Conservation (phyloP, 352 stramenopile genomes). For the Globisporangium alternatum region DNA sequence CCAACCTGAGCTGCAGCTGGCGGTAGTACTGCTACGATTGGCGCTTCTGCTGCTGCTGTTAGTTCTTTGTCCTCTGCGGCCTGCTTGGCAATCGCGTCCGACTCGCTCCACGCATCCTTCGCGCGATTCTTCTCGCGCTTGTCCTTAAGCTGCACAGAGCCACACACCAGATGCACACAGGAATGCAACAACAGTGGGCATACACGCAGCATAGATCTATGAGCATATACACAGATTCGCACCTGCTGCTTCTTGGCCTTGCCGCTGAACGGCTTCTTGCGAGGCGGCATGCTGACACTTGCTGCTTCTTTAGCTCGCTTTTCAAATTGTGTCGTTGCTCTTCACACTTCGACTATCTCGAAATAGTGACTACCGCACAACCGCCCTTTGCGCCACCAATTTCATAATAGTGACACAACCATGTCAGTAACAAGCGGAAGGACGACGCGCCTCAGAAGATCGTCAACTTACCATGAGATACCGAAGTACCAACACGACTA, state of each 20-base stretch:
- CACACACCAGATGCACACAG: background rate
- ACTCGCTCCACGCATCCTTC: conserved; percentile 23
- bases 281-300: conserved; percentile 24
- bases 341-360: background rate
- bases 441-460: too few species aligned
- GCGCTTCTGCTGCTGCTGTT: background rate
- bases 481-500: too few species aligned
- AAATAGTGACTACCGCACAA: background rate
- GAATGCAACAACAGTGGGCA: background rate
- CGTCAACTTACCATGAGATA: too few species aligned
- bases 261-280: conserved; percentile 83
- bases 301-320: background rate
- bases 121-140: conserved; percentile 68
- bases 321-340: background rate
- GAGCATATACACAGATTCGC: background rate
- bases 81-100: conserved; percentile 15
- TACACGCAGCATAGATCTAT: too few species aligned
- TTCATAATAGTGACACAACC: background rate
- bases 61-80: conserved; percentile 17
- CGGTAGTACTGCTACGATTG: background rate
- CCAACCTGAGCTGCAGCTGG: conserved; percentile 1
- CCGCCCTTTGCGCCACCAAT: background rate
- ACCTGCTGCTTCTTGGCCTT: conserved; percentile 89
- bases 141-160: conserved; percentile 45
- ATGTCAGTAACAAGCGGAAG: background rate